Conservation (phyloP, 2,329 filamentous ascomycete genomes). For the Blastomyces silverae region DNA sequence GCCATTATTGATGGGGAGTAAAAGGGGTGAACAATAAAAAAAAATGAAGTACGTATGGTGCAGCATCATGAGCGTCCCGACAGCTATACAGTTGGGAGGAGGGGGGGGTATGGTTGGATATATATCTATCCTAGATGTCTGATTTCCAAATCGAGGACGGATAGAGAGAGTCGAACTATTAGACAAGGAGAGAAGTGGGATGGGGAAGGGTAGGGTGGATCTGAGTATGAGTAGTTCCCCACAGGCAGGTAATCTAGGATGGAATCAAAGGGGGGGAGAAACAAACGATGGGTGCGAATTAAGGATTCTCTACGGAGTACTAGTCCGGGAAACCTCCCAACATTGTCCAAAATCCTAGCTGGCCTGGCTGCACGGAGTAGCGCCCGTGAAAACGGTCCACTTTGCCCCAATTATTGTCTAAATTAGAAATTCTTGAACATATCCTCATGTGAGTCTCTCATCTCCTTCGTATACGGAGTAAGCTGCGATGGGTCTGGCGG, state of each 20-base stretch:
- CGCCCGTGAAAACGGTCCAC: not conserved
- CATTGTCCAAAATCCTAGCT: not conserved
- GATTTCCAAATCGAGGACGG: not conserved
- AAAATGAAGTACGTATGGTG: not conserved
- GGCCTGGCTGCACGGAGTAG: not conserved
- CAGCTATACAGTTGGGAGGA: not conserved
- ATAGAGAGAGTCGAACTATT: not conserved
- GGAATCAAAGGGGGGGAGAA: not conserved
- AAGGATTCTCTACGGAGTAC: not conserved
- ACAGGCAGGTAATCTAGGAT: not conserved
- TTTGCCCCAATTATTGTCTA: not conserved
- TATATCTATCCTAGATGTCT: not conserved
- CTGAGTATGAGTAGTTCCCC: not conserved
- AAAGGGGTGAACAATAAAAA: not conserved
- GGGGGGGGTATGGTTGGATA: not conserved
- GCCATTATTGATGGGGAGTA: not conserved
- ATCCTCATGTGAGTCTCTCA: constrained; percentile 54
- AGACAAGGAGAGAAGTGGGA: too few relatives aligned
- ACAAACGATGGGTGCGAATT: not conserved
- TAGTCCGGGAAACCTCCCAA: not conserved
- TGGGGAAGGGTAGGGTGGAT: too few relatives aligned
- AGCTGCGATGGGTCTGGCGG: constrained; percentile 47
- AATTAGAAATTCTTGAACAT: constrained; percentile 55
- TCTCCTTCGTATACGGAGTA: constrained; percentile 53
- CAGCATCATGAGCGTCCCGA: not conserved